Conservation (phyloP, 1,284 basidiomycete species). For the Chondrostereum purpureum region DNA sequence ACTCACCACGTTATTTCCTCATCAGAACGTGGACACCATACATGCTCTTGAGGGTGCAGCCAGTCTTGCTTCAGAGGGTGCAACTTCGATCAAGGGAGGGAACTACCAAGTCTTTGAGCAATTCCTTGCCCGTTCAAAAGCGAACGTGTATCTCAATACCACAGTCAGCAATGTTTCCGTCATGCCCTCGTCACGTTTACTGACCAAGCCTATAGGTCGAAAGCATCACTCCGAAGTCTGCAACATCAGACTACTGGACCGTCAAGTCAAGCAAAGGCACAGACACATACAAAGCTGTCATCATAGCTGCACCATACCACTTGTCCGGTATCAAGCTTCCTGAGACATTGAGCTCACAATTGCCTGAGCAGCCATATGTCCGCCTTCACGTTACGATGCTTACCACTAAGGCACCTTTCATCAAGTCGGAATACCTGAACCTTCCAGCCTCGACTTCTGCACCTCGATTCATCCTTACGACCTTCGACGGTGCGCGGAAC, state of each 20-base stretch:
- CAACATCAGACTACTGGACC: slow-evolving; percentile 37
- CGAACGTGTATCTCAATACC: slow-evolving; percentile 64
- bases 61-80: slow-evolving; percentile 71
- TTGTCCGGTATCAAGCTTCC: slow-evolving; percentile 51
- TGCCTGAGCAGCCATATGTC: slow-evolving; percentile 72
- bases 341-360: slow-evolving; percentile 34
- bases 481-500: slow-evolving; percentile 46
- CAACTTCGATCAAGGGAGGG: slow-evolving; percentile 67
- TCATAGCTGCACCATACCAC: slow-evolving; percentile 76
- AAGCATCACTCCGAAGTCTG: slow-evolving; percentile 36
- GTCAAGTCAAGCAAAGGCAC: slow-evolving; percentile 38
- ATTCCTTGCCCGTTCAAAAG: slow-evolving; percentile 68
- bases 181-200: slow-evolving; percentile 2
- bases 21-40: slow-evolving; percentile 67
- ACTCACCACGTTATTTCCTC: too few relatives aligned
- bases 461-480: slow-evolving; percentile 73
- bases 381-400: slow-evolving; percentile 87
- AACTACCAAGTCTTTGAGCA: slow-evolving; percentile 84
- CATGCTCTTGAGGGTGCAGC: slow-evolving; percentile 76
- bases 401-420: slow-evolving; percentile 61
- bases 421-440: slow-evolving; percentile 71
- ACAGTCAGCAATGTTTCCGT: slow-evolving; percentile 35
- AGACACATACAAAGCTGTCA: slow-evolving; percentile 55
- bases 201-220: slow-evolving; percentile 36
- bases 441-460: slow-evolving; percentile 38